Evolutionary conservation across 2,329 filamentous ascomycete species (phyloP).

Genomic region (Botrytis fabae): DNA sequence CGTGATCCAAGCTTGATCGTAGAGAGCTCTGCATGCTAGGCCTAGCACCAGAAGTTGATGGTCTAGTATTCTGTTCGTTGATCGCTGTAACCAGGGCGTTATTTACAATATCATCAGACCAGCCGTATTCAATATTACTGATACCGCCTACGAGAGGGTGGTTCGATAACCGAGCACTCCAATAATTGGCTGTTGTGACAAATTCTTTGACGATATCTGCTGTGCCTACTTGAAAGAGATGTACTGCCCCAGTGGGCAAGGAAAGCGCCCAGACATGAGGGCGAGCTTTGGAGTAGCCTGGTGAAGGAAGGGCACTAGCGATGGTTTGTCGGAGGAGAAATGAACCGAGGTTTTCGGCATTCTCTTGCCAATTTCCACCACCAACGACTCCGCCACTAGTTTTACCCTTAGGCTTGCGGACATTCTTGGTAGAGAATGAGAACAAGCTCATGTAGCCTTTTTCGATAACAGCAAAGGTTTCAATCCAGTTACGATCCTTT

Average conservation of each 20-base stretch:
- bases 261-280: slow-evolving; percentile 94
- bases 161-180: slow-evolving; percentile 91
- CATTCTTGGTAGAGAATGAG: slow-evolving; percentile 82
- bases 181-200: slow-evolving; percentile 93
- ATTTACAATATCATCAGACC: slow-evolving; percentile 80
- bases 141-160: slow-evolving; percentile 90
- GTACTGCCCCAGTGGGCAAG: slow-evolving; percentile 87
- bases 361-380: slow-evolving; percentile 97
- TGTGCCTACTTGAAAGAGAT: slow-evolving; percentile 97
- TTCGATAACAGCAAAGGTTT: slow-evolving; percentile 94
- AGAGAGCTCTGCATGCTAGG: slow-evolving; percentile 58
- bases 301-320: slow-evolving; percentile 83
- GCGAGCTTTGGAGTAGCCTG: slow-evolving; percentile 86
- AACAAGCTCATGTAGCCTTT: slow-evolving; percentile 94
- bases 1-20: slow-evolving; percentile 56
- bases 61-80: slow-evolving; percentile 47
- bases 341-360: slow-evolving; percentile 83
- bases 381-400: slow-evolving; percentile 69
- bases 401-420: slow-evolving; percentile 62
- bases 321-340: slow-evolving; percentile 90
- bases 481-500: slow-evolving; percentile 91
- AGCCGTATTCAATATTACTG: slow-evolving; percentile 96
- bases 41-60: slow-evolving; percentile 36
- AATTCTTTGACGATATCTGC: slow-evolving; percentile 94
- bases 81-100: slow-evolving; percentile 49